Evolutionary conservation across 1,284 basidiomycete genomes (phyloP), one percentile per base, ranked within the genome.

Genomic region (Erythrobasidium hasegawianum): DNA sequence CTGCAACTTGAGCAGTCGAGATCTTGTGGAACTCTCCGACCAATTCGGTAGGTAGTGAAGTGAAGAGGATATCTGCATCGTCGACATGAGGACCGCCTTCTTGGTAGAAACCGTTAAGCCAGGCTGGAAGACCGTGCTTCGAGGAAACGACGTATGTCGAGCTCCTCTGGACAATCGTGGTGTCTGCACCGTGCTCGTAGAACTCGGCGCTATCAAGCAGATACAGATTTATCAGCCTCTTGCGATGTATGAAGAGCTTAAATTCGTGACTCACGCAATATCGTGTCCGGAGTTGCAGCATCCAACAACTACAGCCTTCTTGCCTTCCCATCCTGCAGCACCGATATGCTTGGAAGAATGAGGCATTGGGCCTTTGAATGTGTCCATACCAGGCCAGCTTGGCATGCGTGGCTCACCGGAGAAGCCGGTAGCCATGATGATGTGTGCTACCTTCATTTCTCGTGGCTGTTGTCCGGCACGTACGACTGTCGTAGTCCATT

Each of bases 1-100:
- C 75, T 45, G 72, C 71, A 39, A 74, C 66, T 56, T 72, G 58
- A 27, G 71, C 60, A 66, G 76, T 76, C 1, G 69, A 68, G 5
- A 71, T 72, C 61, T 73, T 76, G 61, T 76, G 68, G 57, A 80
- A 72, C 59, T 77, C 72, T 69, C 75, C 78, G 59, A 78, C 67
- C 13, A 82, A 70, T 0, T 74, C 72, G 29, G 81, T 66, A 1
- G 83, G 83, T 24, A 77, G 75, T 9, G 79, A 75, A 18, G 75
- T 74, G 50, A 77, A 75, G 67, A 78, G 78, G 59, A 84, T 77
- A 73, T 85, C 83, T 26, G 80, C 77, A 7, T 80, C 74, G 5
- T 81, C 79, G 0, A 76, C 53, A 0, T 69, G 70, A 1, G 81
- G 79, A 2, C 79, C 76, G 18, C 76, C 79, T 61, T 80, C 78